Base-by-base conservation (phyloP, 805 yeast genomes). In the Blastobotrys attinorum region DNA sequence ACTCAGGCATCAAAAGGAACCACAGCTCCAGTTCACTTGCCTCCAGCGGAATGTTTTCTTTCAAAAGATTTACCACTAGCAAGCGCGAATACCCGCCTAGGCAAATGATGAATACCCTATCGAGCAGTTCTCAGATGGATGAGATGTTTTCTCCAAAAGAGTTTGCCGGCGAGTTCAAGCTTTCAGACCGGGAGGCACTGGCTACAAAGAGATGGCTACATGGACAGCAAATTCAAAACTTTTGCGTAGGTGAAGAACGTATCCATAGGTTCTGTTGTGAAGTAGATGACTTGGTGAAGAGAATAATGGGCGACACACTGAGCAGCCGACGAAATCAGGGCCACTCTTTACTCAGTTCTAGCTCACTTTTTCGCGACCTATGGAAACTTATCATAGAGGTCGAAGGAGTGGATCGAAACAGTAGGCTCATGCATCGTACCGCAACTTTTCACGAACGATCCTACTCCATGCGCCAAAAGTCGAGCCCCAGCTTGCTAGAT, bases 191-290 rank as follows among this genome's bases (percentile, higher is more conserved):
- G 16, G 67, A 63, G 36, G 57, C 62, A 3, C 64, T 62, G 13
- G 43, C 50, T 0, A 59, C 62, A 4, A 35, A 46, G 29, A 46
- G 51, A 18, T 63, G 56, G 55, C 45, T 63, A 39, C 50, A 56
- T 13, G 55, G 57, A 10, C 55, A 56, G 44, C 53, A 57, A 2
- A 57, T 59, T 20, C 64, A 60, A 36, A 62, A 61, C 37, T 49
- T 62, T 31, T 55, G 65, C 34, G 56, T 51, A 3, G 61, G 62
- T 10, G 68, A 63, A 41, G 68, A 63, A 44, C 44, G 54, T n/a
- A 53, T 63, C 25, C 67, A 61, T 32, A 44, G 68, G 13, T 62
- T 57, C 35, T 53, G 58, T 36, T 59, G 62, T 31, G 68, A 63
- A 43, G 47, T 62, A 3, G 63, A 57, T 11, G 50, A 42, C 16